Base-by-base conservation (phyloP, 805 yeast species). In the Sungouiella blattae region DNA sequence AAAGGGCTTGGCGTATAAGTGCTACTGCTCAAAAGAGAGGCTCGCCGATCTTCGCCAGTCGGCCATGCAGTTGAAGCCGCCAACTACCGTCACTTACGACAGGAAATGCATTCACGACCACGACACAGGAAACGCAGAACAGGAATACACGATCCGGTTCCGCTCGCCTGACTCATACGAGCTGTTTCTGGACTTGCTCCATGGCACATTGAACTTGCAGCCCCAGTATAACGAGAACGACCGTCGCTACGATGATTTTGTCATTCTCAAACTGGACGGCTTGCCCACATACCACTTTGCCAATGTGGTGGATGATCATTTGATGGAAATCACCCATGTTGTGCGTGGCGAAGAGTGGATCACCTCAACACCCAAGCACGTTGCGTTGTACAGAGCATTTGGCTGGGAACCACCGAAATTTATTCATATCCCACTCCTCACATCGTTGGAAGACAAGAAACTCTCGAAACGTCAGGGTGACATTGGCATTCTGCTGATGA, bases 281-380 rank as follows among this genome's bases (percentile, higher is more conserved):
- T 64, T 87, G 41, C 99, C 99, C 17, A 93, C 99, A 0, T 93
- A 93, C 50, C 99, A 93, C 60, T 81, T 93, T 52, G 98, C 98
- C 11, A 91, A 87, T 52, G 96, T 93, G 5, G 77, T 93, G 3
- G 99, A 93, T 55, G 99, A 93, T 55, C 94, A 89, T 56, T 62
- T 85, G 30, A 93, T 93, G 98, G 59, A 78, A 30, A 84, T 93
- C 28, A 85, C 96, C 0, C 97, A 93, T 59, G 98, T 93, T 6
- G 79, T 93, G 4, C 71, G 99, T 47, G 99, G 99, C 22, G 98
- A 93, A 53, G 98, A 93, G 58, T 93, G 99, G 98, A 64, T 93
- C 8, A 84, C 95, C 1, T 87, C 98, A 0, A 93, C 98, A 0
- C 96, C 97, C 2, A 91, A 89, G 50, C 98, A 93, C 52, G 71